Base-by-base conservation (phyloP, 352 stramenopile species). In the Ophiocytium majus region DNA sequence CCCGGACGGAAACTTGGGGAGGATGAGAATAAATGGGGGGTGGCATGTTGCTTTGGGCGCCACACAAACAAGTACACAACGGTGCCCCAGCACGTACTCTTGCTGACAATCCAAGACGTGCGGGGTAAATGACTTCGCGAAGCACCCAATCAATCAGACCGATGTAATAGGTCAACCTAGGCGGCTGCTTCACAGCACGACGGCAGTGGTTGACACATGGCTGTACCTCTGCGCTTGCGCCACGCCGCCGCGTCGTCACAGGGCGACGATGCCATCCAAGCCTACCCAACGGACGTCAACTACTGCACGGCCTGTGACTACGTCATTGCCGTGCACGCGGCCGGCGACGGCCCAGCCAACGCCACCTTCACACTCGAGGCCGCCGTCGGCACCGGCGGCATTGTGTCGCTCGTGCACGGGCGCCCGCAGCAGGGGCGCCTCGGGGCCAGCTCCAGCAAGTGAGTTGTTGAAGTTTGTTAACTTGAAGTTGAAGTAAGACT, bases 251-350 rank as follows among this genome's bases (percentile, higher is more conserved):
- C 64, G 34, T 76, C 64, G 17, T 28, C 19, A 37, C 75, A 81
- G 75, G 75, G 75, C 31, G 75, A 81, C 50, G 32, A 81, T 36
- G 75, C 75, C 5, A 50, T 81, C 34, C 75, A 37, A 43, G 75
- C 50, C 5, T 43, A 49, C 5, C 19, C 75, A 14, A 81, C 19
- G 5, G 75, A 81, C 50, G 75, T 9, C n/a, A 1, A 81, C 75
- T 81, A 81, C 36, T 81, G 75, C 75, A 49, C 19, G 14, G 75
- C 5, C 28, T 81, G 75, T 81, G 75, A 37, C 75, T 81, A 81
- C 50, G 75, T 81, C 31, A 81, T 81, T 14, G 75, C 10, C 31
- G 32, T 81, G 37, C 36, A 81, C 36, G 32, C 35, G 5, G 32
- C 75, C 9, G 19, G 19, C 23, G 75, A 50, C 10, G 75, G 50